Evolutionary conservation across 306 rosid species (phyloP).

Genomic region (Senna siamea): DNA sequence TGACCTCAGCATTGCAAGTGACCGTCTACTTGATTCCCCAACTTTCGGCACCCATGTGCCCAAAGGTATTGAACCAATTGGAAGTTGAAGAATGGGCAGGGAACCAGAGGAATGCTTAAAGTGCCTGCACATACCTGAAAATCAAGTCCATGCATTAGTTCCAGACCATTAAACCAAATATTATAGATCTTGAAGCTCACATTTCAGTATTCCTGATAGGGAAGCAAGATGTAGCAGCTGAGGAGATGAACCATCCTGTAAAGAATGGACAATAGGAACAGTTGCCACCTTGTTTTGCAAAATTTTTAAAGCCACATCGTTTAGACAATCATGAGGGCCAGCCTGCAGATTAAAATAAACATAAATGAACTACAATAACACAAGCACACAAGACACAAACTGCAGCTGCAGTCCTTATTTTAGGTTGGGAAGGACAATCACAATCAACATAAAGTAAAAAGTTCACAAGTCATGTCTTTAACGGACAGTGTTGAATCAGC

Average conservation of each 20-base stretch:
- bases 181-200: slow-evolving; percentile 44
- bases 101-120: slow-evolving; percentile 57
- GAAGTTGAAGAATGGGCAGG: slow-evolving; percentile 69
- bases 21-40: slow-evolving; percentile 50
- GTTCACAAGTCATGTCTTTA: slow-evolving; percentile 1
- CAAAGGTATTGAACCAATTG: slow-evolving; percentile 59
- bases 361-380: slow-evolving; percentile 29
- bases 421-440: background rate
- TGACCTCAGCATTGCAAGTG: slow-evolving; percentile 58
- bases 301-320: slow-evolving; percentile 62
- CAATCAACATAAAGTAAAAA: slow-evolving; percentile 26
- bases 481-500: slow-evolving; percentile 14
- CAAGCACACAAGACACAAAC: slow-evolving; percentile 19
- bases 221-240: slow-evolving; percentile 66
- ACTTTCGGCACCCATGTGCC: slow-evolving; percentile 67
- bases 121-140: slow-evolving; percentile 73
- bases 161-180: slow-evolving; percentile 26
- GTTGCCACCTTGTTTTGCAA: slow-evolving; percentile 66
- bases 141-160: slow-evolving; percentile 44
- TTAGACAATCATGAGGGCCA: slow-evolving; percentile 59
- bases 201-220: slow-evolving; percentile 57
- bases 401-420: background rate
- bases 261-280: slow-evolving; percentile 54
- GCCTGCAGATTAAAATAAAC: slow-evolving; percentile 51
- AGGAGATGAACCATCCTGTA: slow-evolving; percentile 52